Evolutionary conservation across 73 alveolate species (phyloP).

Genomic region (Blepharisma japonicum): DNA sequence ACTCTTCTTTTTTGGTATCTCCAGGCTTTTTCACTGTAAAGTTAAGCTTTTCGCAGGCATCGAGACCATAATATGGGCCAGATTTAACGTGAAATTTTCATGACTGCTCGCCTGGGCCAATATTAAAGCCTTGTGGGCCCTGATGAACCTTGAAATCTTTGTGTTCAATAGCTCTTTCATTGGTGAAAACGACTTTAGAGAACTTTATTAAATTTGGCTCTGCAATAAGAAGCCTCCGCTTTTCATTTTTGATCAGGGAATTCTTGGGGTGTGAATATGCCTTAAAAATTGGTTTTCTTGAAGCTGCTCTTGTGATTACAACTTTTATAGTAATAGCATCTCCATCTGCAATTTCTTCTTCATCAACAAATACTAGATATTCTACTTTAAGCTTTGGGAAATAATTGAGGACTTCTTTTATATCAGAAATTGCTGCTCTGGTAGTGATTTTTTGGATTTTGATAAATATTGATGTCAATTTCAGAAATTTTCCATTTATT

Average conservation of each 20-base stretch:
- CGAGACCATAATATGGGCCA: slow-evolving; percentile 2
- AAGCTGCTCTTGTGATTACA: slow-evolving; percentile 39
- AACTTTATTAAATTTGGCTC: neutral
- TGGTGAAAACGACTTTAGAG: neutral
- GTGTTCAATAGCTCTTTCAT: neutral
- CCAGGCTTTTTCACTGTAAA: too few relatives aligned
- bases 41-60: too few relatives aligned
- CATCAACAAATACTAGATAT: slow-evolving; percentile 54
- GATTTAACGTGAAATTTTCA: slow-evolving; percentile 5
- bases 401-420: slow-evolving; percentile 45
- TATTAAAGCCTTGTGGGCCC: neutral
- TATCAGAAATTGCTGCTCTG: slow-evolving; percentile 41
- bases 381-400: slow-evolving; percentile 61
- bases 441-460: slow-evolving; percentile 27
- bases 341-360: slow-evolving; percentile 61
- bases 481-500: slow-evolving; percentile 45
- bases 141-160: neutral
- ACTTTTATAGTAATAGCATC: slow-evolving; percentile 58
- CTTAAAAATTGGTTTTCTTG: slow-evolving; percentile 48
- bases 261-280: slow-evolving; percentile 51
- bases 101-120: neutral
- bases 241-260: slow-evolving; percentile 54
- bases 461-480: slow-evolving; percentile 43
- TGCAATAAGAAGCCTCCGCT: slow-evolving; percentile 21
- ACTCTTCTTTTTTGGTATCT: too few relatives aligned